Evolutionary conservation across 208 protist species (phyloP).

Genomic region (Herpetomonas muscarum): DNA sequence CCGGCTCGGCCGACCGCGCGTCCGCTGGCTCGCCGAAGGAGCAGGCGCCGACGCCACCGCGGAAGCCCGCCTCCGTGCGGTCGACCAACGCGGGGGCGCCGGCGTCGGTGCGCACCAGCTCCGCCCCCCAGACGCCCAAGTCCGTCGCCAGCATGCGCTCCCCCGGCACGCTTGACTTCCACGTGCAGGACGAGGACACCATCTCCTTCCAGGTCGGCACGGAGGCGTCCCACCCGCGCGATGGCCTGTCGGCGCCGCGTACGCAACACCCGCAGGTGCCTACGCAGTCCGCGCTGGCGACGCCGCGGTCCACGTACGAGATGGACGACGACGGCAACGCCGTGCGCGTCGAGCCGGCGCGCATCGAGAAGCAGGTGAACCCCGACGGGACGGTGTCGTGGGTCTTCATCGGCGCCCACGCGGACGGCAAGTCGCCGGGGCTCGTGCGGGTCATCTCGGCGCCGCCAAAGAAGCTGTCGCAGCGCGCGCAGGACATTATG

Average conservation of each 20-base stretch:
- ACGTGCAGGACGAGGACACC: conserved; percentile 10
- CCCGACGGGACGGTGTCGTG: conserved; percentile 49
- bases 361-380: conserved; percentile 34
- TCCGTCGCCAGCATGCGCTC: conserved; percentile 1
- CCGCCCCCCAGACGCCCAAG: conserved; percentile 8
- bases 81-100: background rate
- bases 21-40: background rate
- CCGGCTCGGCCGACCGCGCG: background rate
- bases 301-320: conserved; percentile 23
- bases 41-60: background rate
- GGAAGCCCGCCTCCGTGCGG: background rate
- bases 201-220: conserved; percentile 26
- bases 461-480: conserved; percentile 54
- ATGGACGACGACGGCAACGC: conserved; percentile 35
- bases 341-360: conserved; percentile 24
- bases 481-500: conserved; percentile 59
- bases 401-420: conserved; percentile 44
- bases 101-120: background rate
- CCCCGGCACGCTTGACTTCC: conserved; percentile 19
- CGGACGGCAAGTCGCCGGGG: conserved; percentile 13
- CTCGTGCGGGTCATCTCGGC: conserved; percentile 37
- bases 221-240: conserved; percentile 6
- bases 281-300: conserved; percentile 35
- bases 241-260: background rate
- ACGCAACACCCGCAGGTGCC: conserved; percentile 28